Conservation (phyloP, 257 asterid genomes). For the Perilla frutescens region DNA sequence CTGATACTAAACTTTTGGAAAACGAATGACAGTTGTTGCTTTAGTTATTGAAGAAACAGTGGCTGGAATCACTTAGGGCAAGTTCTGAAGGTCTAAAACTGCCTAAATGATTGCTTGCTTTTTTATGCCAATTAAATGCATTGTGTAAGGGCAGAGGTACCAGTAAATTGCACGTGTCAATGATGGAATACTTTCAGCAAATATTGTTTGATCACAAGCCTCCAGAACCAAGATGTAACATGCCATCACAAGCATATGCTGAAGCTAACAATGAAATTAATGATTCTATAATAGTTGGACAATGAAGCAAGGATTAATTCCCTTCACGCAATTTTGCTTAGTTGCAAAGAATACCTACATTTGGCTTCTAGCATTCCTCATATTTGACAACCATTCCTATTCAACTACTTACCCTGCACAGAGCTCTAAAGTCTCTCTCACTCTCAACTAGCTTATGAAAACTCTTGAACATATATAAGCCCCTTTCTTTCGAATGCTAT, state of each 20-base stretch:
- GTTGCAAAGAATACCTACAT: background rate
- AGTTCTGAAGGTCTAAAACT: background rate
- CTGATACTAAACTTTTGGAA: too few species aligned
- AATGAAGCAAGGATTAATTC: background rate
- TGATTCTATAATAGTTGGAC: background rate
- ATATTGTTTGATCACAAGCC: background rate
- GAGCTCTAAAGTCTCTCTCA: constrained; percentile 5
- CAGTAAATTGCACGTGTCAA: background rate
- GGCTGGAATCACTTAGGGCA: background rate
- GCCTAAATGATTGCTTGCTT: background rate
- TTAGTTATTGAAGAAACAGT: background rate
- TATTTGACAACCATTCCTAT: background rate
- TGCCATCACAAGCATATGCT: background rate
- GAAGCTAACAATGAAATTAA: background rate
- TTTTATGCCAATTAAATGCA: background rate
- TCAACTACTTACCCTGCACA: background rate
- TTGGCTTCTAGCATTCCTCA: background rate
- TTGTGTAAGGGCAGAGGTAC: background rate
- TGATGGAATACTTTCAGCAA: background rate
- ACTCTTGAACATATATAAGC: background rate
- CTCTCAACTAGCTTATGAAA: constrained; percentile 17
- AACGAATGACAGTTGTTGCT: background rate
- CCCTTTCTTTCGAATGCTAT: constrained; percentile 5
- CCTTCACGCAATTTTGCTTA: background rate
- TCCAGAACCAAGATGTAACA: background rate